phyloP scores from a whole-genome alignment of 352 stramenopile genomes.

The Phytophthora crassamura region DNA sequence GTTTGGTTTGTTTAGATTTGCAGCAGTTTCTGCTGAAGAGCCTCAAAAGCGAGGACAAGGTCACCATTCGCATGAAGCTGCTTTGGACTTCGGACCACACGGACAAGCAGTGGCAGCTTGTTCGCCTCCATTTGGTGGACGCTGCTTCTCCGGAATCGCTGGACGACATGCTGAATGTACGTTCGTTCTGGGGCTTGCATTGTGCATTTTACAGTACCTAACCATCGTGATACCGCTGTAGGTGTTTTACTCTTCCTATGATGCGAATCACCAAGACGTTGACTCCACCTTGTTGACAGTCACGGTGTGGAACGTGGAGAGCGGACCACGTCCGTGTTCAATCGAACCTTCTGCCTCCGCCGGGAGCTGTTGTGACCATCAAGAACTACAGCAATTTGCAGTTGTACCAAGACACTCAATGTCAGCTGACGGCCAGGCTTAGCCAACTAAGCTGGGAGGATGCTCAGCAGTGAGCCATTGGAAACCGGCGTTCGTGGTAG shows the following conservation, averaged over 20 bases:
- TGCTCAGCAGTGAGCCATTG: too few species aligned
- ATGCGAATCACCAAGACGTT: not conserved
- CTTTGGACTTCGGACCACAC: not conserved
- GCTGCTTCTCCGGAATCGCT: too few species aligned
- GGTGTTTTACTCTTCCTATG: not conserved
- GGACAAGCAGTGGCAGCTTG: not conserved
- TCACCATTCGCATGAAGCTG: not conserved
- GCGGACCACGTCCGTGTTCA: too few species aligned
- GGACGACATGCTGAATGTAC: conserved; percentile 1
- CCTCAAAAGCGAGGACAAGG: not conserved
- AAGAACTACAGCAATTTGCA: not conserved
- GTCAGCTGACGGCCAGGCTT: not conserved
- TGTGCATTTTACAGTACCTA: not conserved
- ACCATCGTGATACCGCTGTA: not conserved
- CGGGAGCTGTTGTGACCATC: not conserved
- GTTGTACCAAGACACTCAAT: not conserved
- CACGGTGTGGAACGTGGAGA: not conserved
- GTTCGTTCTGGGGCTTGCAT: not conserved
- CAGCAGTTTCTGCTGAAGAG: not conserved
- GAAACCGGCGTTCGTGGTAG: too few species aligned
- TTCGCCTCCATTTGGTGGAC: not conserved
- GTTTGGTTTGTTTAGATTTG: not conserved
- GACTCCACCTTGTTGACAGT: not conserved
- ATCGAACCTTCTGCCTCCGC: not conserved
- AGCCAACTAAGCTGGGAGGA: not conserved